Evolutionary conservation across 305 asterid genomes (phyloP).

Genomic region (Plantago lanceolata): DNA sequence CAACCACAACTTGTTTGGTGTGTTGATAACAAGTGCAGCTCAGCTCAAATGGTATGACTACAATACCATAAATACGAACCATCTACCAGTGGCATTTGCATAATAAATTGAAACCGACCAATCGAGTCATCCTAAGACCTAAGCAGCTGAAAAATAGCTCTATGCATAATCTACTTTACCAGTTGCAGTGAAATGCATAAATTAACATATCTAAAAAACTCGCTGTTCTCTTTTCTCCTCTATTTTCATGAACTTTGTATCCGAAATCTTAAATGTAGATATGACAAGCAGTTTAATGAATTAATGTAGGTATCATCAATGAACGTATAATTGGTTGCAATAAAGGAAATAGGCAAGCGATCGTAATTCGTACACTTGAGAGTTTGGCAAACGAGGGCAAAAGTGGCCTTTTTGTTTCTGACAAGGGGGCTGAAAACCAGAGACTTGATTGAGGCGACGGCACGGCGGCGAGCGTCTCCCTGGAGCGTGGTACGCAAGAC

Average conservation of each 20-base stretch:
- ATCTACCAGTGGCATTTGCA: no score
- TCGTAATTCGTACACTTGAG: constrained; percentile 81
- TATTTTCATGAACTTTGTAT: no score
- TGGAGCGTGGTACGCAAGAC: constrained; percentile 71
- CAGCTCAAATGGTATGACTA: no score
- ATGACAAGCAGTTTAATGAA: background rate
- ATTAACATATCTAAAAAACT: no score
- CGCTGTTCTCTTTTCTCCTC: no score
- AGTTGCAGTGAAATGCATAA: background rate
- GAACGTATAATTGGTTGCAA: background rate
- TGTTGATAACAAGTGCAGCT: no score
- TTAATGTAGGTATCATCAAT: background rate
- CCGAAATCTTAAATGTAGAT: no score
- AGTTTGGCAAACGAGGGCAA: constrained; percentile 83
- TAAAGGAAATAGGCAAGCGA: background rate
- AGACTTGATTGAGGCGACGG: constrained; percentile 79
- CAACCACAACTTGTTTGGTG: no score
- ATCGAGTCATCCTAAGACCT: no score
- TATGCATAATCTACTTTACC: background rate
- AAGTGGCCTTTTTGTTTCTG: constrained; percentile 82
- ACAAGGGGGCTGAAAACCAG: constrained; percentile 74
- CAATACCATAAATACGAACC: no score
- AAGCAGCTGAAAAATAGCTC: no score
- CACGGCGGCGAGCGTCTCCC: constrained; percentile 85
- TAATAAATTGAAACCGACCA: no score